Base-by-base conservation (phyloP, 371 early-diverging fungal species). In the Circinella minor region DNA sequence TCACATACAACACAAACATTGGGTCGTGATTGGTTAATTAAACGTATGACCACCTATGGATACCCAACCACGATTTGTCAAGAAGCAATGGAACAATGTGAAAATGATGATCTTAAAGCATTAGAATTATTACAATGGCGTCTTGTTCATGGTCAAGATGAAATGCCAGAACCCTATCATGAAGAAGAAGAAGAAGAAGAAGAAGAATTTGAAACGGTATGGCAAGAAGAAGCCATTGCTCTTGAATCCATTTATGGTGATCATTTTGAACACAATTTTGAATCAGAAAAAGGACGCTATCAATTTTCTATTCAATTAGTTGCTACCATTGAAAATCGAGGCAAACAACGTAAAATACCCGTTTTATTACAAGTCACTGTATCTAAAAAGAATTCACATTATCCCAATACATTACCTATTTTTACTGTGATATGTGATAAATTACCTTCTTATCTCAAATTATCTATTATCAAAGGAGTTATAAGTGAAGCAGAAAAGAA, bases 391-490 rank as follows among this genome's bases (percentile, higher is more conserved):
- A 63, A 73, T 4, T 85, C 87, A 1, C 72, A 62, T 13, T 95
- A 95, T 67, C 95, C 95, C 0, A 81, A 85, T 61, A 70, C 80
- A 27, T 74, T 84, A n/a, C 93, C 94, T 0, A 77, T 89, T 0
- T 84, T 94, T 63, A 79, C 89, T 11, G 75, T 94, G 39, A 69
- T 82, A 15, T 88, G 91, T 67, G 86, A 82, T 8, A 72, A 69
- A 17, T 72, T 94, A 34, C 94, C 95, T 0, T 87, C 91, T 3
- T 94, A 92, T 72, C 81, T 94, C 27, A 86, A 90, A 38, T 80
- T 93, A 37, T 85, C 89, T 27, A 78, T 91, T 10, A 85, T 91
- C 36, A 83, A 86, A 65, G 84, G 81, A 27, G 71, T 94, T 0
- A 79, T 88, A 60, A 71, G 75, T 20, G 87, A 89, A 66, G 86